Conservation (phyloP, 169 alveolate species). For the Perkinsus chesapeaki region DNA sequence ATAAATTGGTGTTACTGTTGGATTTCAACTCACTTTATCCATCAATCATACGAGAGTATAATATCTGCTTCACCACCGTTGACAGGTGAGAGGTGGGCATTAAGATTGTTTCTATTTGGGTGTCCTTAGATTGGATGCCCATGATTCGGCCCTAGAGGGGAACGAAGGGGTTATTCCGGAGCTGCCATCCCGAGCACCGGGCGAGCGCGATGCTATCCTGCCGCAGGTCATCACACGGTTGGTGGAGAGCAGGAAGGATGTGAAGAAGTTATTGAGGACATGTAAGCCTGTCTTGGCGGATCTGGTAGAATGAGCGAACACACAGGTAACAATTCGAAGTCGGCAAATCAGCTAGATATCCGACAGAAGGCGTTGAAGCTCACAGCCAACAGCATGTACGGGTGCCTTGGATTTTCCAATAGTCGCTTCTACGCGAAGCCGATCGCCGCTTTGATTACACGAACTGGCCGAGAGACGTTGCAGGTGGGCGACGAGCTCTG, state of each 20-base stretch:
- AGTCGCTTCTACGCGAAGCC: conserved; percentile 95
- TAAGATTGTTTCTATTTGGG: neutral
- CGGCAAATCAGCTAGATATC: conserved; percentile 62
- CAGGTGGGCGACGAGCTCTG: conserved; percentile 28
- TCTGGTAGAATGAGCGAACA: conserved; percentile 28
- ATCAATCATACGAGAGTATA: conserved; percentile 95
- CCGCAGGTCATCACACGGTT: conserved; percentile 45
- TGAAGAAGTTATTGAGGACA: conserved; percentile 35
- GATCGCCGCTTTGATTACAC: conserved; percentile 95
- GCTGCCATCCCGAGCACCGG: conserved; percentile 1
- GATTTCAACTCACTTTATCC: conserved; percentile 99
- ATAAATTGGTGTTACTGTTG: conserved; percentile 83
- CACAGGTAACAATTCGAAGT: conserved; percentile 40
- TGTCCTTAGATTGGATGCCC: conserved; percentile 19
- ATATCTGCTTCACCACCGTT: conserved; percentile 96
- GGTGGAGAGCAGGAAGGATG: conserved; percentile 34
- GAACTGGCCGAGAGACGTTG: conserved; percentile 78
- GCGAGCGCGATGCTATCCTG: conserved; percentile 30
- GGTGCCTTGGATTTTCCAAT: conserved; percentile 94
- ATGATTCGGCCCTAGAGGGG: conserved; percentile 34
- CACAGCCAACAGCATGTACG: conserved; percentile 97
- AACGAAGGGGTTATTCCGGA: conserved; percentile 49
- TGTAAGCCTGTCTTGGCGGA: conserved; percentile 70
- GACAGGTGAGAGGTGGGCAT: conserved; percentile 38
- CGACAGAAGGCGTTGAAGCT: conserved; percentile 92